Base-by-base conservation (phyloP, 176 grass and related monocot species). In the Rhynchospora tenuis region DNA sequence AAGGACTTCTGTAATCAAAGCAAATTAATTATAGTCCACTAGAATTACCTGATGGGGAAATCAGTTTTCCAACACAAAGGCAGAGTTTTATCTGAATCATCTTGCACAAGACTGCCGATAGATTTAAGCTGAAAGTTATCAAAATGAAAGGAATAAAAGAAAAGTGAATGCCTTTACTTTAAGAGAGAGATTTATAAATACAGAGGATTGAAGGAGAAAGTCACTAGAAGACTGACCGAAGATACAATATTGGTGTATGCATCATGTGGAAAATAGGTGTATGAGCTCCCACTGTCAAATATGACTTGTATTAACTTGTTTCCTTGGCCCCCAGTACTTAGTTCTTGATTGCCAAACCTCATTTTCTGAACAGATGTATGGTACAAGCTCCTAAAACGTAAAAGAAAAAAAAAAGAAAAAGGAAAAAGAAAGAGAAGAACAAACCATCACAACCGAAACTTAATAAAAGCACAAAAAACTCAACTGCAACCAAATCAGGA, bases 281-380 rank as follows among this genome's bases (percentile, higher is more conserved):
- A 99, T 20, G 93, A 95, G 81, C 96, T 99, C 57, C 96, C 96
- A 24, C 93, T 93, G 73, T 99, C 96, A 89, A 99, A 99, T 48
- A 99, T 92, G 16, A 95, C 86, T 86, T 91, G 93, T 50, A 93
- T 59, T 4, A 87, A 80, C 64, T 90, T 91, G 74, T 79, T 81
- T 92, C 80, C 47, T 68, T 86, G 82, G 23, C 55, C 68, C 27
- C 59, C 84, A 15, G 58, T 62, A 58, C 52, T 86, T 20, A 97
- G 60, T 62, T 91, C 83, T 66, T 75, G 64, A 79, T 87, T 83
- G 59, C 93, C 96, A 79, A 93, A 99, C 79, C 84, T 87, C 85
- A 95, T 86, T 64, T 85, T 89, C 27, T 88, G 86, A 86, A 83
- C 89, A 42, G 89, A 79, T 70, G 89, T 87, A 84, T 86, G 88